A percentile compares a stretch with the other conserved stretches of the same genome.
Conservation (phyloP, 306 rosid species). For the Begonia loranthoides region DNA sequence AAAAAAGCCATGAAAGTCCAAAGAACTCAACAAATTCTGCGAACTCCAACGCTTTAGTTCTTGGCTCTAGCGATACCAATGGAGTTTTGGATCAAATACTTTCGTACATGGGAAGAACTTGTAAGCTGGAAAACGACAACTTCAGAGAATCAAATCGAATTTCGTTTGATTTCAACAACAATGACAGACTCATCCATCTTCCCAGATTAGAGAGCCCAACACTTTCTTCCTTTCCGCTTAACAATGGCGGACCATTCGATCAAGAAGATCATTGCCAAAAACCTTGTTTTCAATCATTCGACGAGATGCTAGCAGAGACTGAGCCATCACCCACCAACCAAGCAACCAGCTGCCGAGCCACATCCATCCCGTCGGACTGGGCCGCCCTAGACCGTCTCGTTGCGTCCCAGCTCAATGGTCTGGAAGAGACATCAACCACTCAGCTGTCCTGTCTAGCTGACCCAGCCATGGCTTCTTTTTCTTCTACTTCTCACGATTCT, state of each 20-base stretch:
- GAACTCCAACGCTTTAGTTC: conserved; percentile 12
- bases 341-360: conserved; percentile 4
- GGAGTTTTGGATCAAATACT: conserved; percentile 43
- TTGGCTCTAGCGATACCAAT: conserved; percentile 23
- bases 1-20: conserved; percentile 34
- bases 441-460: conserved; percentile 24
- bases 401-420: conserved; percentile 47
- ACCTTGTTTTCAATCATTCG: conserved; percentile 8
- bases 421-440: conserved; percentile 20
- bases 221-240: conserved; percentile 15
- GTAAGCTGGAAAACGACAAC: conserved; percentile 31
- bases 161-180: conserved; percentile 7
- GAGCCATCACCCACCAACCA: conserved; percentile 15
- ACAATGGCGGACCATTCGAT: conserved; percentile 8
- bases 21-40: conserved; percentile 18
- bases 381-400: conserved; percentile 35
- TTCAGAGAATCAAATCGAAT: neutral
- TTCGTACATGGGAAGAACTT: conserved; percentile 41
- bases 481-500: conserved; percentile 9
- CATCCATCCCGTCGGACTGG: conserved; percentile 20
- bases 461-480: conserved; percentile 16
- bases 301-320: conserved; percentile 21
- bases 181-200: conserved; percentile 34
- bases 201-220: conserved; percentile 42
- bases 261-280: conserved; percentile 9